A percentile compares a stretch with the other conserved stretches of the same genome.
Evolutionary conservation across 352 stramenopile genomes (phyloP).

Genomic region (Phytophthora hibernalis): DNA sequence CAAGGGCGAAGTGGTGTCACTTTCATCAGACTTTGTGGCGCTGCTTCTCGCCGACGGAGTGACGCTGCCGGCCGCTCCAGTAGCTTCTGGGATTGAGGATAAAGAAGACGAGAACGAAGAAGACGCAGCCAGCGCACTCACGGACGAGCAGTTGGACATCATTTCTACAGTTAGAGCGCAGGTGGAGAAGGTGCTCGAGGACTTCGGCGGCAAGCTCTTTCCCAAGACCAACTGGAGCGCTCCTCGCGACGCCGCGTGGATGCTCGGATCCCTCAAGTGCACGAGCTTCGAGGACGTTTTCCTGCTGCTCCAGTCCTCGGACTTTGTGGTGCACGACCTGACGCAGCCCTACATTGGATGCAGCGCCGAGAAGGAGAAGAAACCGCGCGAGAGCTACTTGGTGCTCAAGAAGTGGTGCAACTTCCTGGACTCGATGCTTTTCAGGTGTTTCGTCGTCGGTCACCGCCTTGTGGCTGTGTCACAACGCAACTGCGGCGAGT

Average conservation of each 20-base stretch:
- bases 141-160: slow-evolving; percentile 27
- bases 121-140: slow-evolving; percentile 29
- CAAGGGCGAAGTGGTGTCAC: slow-evolving; percentile 61
- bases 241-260: slow-evolving; percentile 94
- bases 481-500: slow-evolving; percentile 93
- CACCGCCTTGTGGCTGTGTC: slow-evolving; percentile 88
- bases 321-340: slow-evolving; percentile 93
- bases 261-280: slow-evolving; percentile 85
- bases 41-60: slow-evolving; percentile 78
- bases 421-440: slow-evolving; percentile 95
- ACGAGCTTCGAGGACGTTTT: slow-evolving; percentile 86
- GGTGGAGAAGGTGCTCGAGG: slow-evolving; percentile 70
- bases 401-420: slow-evolving; percentile 96
- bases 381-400: slow-evolving; percentile 57
- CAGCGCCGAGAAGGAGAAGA: slow-evolving; percentile 24
- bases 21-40: slow-evolving; percentile 63
- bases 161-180: slow-evolving; percentile 54
- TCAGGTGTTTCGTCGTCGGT: slow-evolving; percentile 93
- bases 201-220: slow-evolving; percentile 77
- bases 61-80: slow-evolving; percentile 46
- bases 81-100: slow-evolving; percentile 29
- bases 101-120: slow-evolving; percentile 34
- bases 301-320: slow-evolving; percentile 81
- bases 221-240: slow-evolving; percentile 96
- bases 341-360: slow-evolving; percentile 85